Percentiles rank a stretch among this genome's conserved stretches.
Evolutionary conservation across 2,329 filamentous ascomycete species (phyloP).

Genomic region (Trichoderma guizhouense): DNA sequence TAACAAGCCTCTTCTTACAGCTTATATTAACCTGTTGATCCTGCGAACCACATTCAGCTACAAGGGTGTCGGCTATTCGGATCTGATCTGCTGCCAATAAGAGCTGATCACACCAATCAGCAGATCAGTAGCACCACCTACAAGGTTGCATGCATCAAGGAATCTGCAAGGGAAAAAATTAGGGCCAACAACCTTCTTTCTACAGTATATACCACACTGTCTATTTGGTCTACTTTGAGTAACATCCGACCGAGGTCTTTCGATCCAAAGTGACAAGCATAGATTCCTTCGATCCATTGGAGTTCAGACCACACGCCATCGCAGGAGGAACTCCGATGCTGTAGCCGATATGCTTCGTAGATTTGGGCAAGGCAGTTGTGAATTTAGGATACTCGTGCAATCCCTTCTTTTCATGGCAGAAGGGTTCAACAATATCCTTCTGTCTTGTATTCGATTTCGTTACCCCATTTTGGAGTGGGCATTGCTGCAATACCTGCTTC

Average conservation of each 20-base stretch:
- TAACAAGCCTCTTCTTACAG: not conserved
- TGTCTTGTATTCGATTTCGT: not conserved
- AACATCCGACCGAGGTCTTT: not conserved
- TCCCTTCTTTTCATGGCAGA: not conserved
- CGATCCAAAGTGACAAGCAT: not conserved
- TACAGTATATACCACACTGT: not conserved
- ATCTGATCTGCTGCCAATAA: not conserved
- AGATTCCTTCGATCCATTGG: not conserved
- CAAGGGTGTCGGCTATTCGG: not conserved
- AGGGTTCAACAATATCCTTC: not conserved
- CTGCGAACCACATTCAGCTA: not conserved
- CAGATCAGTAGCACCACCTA: not conserved
- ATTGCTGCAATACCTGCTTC: not conserved
- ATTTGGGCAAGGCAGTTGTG: not conserved
- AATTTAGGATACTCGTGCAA: not conserved
- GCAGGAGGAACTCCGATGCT: not conserved
- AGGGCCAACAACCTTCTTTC: not conserved
- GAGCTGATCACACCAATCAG: not conserved
- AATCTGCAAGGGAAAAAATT: not conserved
- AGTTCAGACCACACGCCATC: not conserved
- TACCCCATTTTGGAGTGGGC: not conserved
- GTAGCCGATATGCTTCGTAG: not conserved
- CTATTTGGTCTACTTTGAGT: not conserved
- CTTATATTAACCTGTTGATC: not conserved
- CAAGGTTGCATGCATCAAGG: not conserved